Evolutionary conservation across 2,329 filamentous ascomycete species (phyloP), one percentile per base, ranked within the genome.

Genomic region (Fusarium sp.): DNA sequence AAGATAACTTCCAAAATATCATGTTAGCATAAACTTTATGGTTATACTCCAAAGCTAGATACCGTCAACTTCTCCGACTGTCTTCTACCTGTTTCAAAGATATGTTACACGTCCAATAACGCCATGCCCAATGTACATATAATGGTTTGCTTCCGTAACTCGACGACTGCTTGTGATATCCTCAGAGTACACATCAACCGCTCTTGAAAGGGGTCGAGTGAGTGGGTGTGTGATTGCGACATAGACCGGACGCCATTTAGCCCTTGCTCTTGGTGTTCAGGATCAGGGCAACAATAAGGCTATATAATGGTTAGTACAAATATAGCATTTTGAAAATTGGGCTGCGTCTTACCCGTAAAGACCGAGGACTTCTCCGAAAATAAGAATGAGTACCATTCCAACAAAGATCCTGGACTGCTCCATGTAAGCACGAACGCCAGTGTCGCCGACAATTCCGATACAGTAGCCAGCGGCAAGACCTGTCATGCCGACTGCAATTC

Each of bases 301-400:
- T 96, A 72, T 35, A 17, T 3, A 11, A 26, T 15, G 7, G 50
- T 72, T 35, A 73, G 63, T 30, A 35, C 47, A 15, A n/a, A 15
- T 14, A 7, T 15, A 13, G 15, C 14, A 11, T 10, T 49, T 69
- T 59, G 66, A 52, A 26, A 11, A n/a, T 8, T 17, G 8, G 15
- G 5, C 15, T 5, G 26, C 20, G 10, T 15, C 90, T 72, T 85
- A 97, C 93, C 96, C 96, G 76, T 99, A 99, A 32, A 99, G 90
- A 79, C 96, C 96, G 78, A 99, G 79, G 19, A 99, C 96, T 85
- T 99, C 96, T 58, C 93, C 96, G 78, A 99, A 99, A 87, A 99
- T 99, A 68, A 98, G 87, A 73, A 98, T 98, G 75, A 99, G 83
- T 46, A 99, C 95, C 96, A 98, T 98, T 80, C 96, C 96, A 49